Percentiles rank a stretch among this genome's conserved stretches.
Conservation (phyloP, 345 rosid genomes). For the Hibiscus mutabilis region DNA sequence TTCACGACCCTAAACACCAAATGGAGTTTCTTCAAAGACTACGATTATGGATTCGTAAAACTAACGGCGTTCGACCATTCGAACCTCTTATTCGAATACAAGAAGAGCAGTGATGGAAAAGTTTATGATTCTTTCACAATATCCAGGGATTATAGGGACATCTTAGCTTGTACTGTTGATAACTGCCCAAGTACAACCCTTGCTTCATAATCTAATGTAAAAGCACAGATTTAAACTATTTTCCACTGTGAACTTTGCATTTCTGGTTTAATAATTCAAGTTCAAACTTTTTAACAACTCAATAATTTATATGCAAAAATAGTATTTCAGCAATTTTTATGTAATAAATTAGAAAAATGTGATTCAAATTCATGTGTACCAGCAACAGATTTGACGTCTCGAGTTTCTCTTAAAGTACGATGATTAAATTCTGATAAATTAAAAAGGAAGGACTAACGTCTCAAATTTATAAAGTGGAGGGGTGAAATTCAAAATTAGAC, state of each 20-base stretch:
- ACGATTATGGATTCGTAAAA: slow-evolving; percentile 48
- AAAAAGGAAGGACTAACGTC: too few relatives aligned
- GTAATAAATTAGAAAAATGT: too few relatives aligned
- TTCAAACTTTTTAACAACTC: not conserved
- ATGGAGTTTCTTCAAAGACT: slow-evolving; percentile 50
- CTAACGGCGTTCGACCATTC: slow-evolving; percentile 54
- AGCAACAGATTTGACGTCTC: too few relatives aligned
- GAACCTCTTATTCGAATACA: slow-evolving; percentile 50
- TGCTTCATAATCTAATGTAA: slow-evolving; percentile 13
- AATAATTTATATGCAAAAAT: too few relatives aligned
- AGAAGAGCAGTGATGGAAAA: slow-evolving; percentile 59
- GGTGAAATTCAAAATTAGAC: too few relatives aligned
- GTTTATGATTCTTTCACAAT: slow-evolving; percentile 56
- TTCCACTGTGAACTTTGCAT: not conserved
- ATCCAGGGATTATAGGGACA: slow-evolving; percentile 45
- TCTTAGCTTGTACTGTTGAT: slow-evolving; percentile 29
- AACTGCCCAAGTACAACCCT: slow-evolving; percentile 53
- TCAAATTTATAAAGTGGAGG: too few relatives aligned
- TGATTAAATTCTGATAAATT: too few relatives aligned
- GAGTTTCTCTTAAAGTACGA: too few relatives aligned
- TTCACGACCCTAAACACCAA: slow-evolving; percentile 35
- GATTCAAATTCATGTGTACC: too few relatives aligned
- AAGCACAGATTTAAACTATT: not conserved
- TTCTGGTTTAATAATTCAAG: not conserved
- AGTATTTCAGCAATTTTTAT: too few relatives aligned